These are phyloP conservation scores for Golubevia pallescens DNA, from an alignment of 1,284 basidiomycete genomes.

Conservation along the genomic window DNA sequence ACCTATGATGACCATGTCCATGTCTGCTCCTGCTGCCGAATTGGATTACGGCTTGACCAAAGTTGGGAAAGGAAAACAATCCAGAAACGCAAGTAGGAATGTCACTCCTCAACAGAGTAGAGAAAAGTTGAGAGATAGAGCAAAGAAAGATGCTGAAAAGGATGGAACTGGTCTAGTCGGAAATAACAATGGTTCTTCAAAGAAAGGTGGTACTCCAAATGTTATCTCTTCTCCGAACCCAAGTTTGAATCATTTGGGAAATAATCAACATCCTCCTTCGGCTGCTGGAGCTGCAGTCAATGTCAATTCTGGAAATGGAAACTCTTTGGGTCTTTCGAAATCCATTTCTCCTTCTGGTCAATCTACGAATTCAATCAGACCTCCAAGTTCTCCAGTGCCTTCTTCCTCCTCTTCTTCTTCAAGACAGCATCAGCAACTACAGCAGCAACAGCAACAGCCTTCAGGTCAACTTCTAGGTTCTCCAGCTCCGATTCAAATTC, in stretches of 20 bases:
- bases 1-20: background rate
- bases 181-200: background rate
- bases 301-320: background rate
- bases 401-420: background rate
- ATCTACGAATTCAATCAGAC: background rate
- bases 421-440: too few relatives aligned
- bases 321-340: background rate
- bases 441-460: too few relatives aligned
- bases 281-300: background rate
- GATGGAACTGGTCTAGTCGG: background rate
- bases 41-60: background rate
- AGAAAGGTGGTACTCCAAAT: background rate
- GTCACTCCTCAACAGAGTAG: background rate
- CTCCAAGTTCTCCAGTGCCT: background rate
- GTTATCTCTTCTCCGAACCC: background rate
- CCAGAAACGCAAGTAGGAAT: background rate
- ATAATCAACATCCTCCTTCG: background rate
- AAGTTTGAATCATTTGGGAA: too few relatives aligned
- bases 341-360: background rate
- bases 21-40: background rate
- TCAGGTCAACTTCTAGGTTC: background rate
- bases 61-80: background rate
- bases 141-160: background rate
- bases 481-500: background rate
- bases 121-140: background rate